phyloP scores from a whole-genome alignment of 768 basidiomycete species.

The Piloderma croceum region DNA sequence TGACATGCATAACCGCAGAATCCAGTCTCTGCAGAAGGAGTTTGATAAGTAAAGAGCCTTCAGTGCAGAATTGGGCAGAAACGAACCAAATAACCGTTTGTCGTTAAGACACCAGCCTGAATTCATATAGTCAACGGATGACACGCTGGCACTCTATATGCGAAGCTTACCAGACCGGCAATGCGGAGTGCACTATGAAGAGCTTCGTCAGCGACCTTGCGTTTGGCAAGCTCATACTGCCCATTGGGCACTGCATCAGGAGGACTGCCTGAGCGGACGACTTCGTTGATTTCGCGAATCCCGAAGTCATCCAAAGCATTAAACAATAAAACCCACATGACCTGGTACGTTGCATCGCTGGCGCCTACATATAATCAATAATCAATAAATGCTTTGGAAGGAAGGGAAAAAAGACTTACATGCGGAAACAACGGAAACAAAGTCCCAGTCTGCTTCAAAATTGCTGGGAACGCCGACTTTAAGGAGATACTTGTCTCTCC shows the following conservation, averaged over 20 bases:
- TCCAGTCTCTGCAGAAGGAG: slow-evolving; percentile 54
- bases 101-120: slow-evolving; percentile 75
- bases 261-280: slow-evolving; percentile 31
- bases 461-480: slow-evolving; percentile 83
- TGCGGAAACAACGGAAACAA: slow-evolving; percentile 67
- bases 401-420: slow-evolving; percentile 33
- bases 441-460: slow-evolving; percentile 86
- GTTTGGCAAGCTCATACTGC: slow-evolving; percentile 58
- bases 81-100: slow-evolving; percentile 81
- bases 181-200: slow-evolving; percentile 82
- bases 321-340: slow-evolving; percentile 85
- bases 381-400: neutral
- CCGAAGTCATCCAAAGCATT: slow-evolving; percentile 83
- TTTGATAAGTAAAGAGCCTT: slow-evolving; percentile 5
- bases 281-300: slow-evolving; percentile 63
- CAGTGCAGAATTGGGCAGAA: slow-evolving; percentile 8
- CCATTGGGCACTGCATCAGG: slow-evolving; percentile 31
- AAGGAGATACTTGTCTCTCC: slow-evolving; percentile 72
- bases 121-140: slow-evolving; percentile 1
- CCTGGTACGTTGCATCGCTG: slow-evolving; percentile 85
- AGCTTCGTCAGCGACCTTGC: slow-evolving; percentile 75
- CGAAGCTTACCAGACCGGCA: slow-evolving; percentile 66
- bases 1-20: slow-evolving; percentile 86
- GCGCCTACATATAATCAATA: slow-evolving; percentile 38
- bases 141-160: neutral